Base-by-base conservation (phyloP, 495 filamentous ascomycete species). In the Trichoderma asperelloides region DNA sequence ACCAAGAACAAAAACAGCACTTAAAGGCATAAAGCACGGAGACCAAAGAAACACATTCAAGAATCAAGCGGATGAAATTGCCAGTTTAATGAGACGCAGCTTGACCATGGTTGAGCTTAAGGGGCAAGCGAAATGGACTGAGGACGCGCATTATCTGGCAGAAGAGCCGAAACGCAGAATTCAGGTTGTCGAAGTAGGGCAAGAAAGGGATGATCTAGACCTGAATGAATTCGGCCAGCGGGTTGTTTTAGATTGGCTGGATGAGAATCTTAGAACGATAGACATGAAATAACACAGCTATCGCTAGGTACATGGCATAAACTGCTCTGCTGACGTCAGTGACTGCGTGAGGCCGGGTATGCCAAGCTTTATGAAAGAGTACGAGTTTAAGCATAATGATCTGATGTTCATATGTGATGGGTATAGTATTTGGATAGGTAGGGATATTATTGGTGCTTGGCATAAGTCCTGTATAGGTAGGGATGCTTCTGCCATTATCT, bases 51-150 rank as follows among this genome's bases (percentile, higher is more conserved):
- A 82, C 68, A 74, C 39, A 65, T 81, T 80, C 67, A 40, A 47
- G 15, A 28, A 67, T 0, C 80, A 82, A 64, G 77, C 80, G 0
- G 15, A 51, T n/a, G 72, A 75, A 33, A 69, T 82, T 3, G 76
- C 73, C 2, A 30, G 27, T 13, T 39, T 74, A 60, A 79, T 82
- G 78, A 63, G 72, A 45, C 69, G 75, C 8, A 80, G 79, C 63
- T 63, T 80, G n/a, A 67, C 71, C 37, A 75, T 70, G 70, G 1
- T 73, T 6, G 78, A 80, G 70, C 66, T 77, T 1, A 68, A 70
- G 62, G 68, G 72, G 64, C 69, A 72, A 57, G 65, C 41, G 65
- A 64, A 66, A 62, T 72, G 73, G 69, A 73, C 76, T 40, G 65
- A 71, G 4, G 69, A 76, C 30, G 66, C 51, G 28, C 68, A 70